Conservation (phyloP, 345 rosid genomes). For the Pseudoturritis turrita region DNA sequence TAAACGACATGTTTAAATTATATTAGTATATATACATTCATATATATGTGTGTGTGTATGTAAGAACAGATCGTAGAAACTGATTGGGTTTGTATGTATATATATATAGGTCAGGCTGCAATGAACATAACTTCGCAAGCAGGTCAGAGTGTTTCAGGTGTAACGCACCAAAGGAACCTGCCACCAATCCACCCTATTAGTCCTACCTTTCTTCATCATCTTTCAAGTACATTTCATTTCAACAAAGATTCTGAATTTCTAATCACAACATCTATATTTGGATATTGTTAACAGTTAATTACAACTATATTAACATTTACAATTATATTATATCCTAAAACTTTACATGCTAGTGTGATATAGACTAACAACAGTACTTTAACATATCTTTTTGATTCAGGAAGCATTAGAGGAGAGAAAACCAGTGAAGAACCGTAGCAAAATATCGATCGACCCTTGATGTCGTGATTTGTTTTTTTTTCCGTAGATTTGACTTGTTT, state of each 20-base stretch:
- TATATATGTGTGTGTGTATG: not conserved
- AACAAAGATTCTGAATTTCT: not conserved
- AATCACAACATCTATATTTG: not conserved
- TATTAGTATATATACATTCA: no score
- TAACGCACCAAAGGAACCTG: slow-evolving; percentile 74
- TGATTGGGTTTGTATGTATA: not conserved
- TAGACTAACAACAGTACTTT: not conserved
- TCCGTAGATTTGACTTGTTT: not conserved
- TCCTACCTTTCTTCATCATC: not conserved
- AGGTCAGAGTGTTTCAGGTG: slow-evolving; percentile 88
- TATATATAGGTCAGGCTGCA: slow-evolving; percentile 61
- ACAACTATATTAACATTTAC: not conserved
- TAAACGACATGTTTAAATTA: not conserved
- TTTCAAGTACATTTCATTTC: not conserved
- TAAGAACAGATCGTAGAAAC: not conserved
- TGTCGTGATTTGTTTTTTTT: not conserved
- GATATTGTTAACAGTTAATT: not conserved
- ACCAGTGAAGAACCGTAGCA: not conserved
- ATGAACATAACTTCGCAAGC: slow-evolving; percentile 92
- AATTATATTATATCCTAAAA: not conserved
- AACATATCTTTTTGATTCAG: not conserved
- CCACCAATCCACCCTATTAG: slow-evolving; percentile 37
- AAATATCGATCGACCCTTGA: not conserved
- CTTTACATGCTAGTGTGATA: not conserved
- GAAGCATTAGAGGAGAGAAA: not conserved